Evolutionary conservation across 2,329 filamentous ascomycete genomes (phyloP).

Genomic region (Alternaria arborescens): DNA sequence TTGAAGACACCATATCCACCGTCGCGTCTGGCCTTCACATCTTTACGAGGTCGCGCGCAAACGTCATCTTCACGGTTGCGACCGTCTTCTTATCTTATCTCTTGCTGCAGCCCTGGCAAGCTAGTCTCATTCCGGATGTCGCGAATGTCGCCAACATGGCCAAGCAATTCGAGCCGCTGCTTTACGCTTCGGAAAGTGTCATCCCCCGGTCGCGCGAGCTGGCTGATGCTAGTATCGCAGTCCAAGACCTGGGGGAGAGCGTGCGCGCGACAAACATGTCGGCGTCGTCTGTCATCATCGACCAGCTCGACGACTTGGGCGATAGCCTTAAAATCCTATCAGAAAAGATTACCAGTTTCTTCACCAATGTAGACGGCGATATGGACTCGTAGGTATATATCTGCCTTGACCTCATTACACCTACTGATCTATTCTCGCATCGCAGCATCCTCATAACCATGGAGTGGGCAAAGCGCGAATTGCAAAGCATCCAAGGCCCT

Average conservation of each 20-base stretch:
- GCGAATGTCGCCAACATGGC: conserved; percentile 91
- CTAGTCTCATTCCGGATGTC: conserved; percentile 78
- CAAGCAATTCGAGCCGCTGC: conserved; percentile 90
- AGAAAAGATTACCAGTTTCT: conserved; percentile 88
- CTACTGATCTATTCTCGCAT: conserved; percentile 20
- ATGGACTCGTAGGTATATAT: conserved; percentile 74
- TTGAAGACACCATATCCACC: conserved; percentile 75
- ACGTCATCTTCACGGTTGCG: conserved; percentile 69
- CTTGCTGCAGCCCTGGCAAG: conserved; percentile 70
- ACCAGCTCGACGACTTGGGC: conserved; percentile 83
- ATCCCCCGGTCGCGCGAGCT: conserved; percentile 85
- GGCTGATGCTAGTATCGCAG: conserved; percentile 89
- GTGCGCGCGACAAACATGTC: conserved; percentile 91
- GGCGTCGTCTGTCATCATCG: conserved; percentile 83
- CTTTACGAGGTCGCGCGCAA: conserved; percentile 74
- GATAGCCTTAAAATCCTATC: conserved; percentile 86
- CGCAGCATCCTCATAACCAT: conserved; percentile 86
- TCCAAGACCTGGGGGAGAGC: conserved; percentile 94
- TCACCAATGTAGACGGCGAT: conserved; percentile 90
- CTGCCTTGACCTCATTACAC: neutral
- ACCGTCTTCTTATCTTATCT: conserved; percentile 71
- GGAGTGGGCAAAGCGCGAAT: conserved; percentile 92
- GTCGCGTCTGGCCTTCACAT: conserved; percentile 67
- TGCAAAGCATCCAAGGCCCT: conserved; percentile 60
- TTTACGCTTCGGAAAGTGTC: conserved; percentile 92